A percentile compares a stretch with the other conserved stretches of the same genome.
Evolutionary conservation across 2,329 filamentous ascomycete genomes (phyloP).

Genomic region (Exophiala sp.): DNA sequence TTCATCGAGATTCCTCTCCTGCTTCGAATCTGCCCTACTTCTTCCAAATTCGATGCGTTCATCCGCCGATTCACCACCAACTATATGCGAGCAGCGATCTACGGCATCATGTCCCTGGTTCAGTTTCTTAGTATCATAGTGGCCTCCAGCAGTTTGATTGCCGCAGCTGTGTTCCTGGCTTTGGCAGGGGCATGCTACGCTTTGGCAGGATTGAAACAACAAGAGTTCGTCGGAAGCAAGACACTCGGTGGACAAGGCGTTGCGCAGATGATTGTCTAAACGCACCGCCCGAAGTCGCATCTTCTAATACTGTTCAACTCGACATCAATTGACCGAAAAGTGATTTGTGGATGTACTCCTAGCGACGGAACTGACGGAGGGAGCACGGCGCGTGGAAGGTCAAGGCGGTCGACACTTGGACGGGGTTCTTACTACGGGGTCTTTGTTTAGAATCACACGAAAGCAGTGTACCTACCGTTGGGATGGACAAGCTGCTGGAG

Average conservation of each 20-base stretch:
- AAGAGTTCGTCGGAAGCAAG: constrained; percentile 66
- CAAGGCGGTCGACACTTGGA: neutral
- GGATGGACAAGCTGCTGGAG: too few relatives aligned
- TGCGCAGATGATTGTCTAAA: constrained; percentile 30
- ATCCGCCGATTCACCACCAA: constrained; percentile 93
- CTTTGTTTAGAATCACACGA: too few relatives aligned
- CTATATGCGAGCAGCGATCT: constrained; percentile 87
- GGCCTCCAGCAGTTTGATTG: constrained; percentile 70
- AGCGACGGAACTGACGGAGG: constrained; percentile 1
- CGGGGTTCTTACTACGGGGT: neutral
- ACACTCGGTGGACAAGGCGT: constrained; percentile 78
- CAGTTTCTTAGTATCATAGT: constrained; percentile 78
- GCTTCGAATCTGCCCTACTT: constrained; percentile 95
- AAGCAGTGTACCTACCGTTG: too few relatives aligned
- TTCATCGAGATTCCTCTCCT: constrained; percentile 91
- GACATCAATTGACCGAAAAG: constrained; percentile 3
- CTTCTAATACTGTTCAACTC: neutral
- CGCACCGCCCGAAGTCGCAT: neutral
- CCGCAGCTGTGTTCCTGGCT: constrained; percentile 75
- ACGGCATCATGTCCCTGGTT: constrained; percentile 71
- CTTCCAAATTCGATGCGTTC: constrained; percentile 77
- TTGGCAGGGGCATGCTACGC: constrained; percentile 75
- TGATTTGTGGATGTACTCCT: constrained; percentile 12
- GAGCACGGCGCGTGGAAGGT: constrained; percentile 2
- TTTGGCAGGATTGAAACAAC: constrained; percentile 43